Evolutionary conservation across 208 protist genomes (phyloP).

Genomic region (Phytomonas sp.): DNA sequence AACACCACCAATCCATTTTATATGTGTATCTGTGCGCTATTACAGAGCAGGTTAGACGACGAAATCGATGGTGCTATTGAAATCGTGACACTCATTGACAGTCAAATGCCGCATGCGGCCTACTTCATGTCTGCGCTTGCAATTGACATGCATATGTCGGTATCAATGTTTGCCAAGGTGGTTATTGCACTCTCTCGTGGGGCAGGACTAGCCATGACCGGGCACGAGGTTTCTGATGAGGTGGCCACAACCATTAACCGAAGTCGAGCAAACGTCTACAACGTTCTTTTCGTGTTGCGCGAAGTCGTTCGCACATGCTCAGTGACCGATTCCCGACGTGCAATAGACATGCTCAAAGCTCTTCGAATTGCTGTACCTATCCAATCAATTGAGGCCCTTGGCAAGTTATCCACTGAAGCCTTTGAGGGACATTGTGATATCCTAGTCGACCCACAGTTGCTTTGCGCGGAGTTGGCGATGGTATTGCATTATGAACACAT

Average conservation of each 20-base stretch:
- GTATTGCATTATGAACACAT: conserved; percentile 83
- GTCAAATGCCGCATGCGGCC: conserved; percentile 84
- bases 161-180: conserved; percentile 83
- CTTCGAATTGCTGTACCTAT: conserved; percentile 67
- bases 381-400: conserved; percentile 77
- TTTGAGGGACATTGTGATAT: conserved; percentile 64
- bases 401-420: conserved; percentile 65
- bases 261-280: conserved; percentile 78
- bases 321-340: conserved; percentile 57
- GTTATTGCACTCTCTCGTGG: conserved; percentile 75
- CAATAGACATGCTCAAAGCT: conserved; percentile 78
- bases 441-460: conserved; percentile 69
- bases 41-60: conserved; percentile 71
- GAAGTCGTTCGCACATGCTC: conserved; percentile 85
- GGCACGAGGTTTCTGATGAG: conserved; percentile 54
- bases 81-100: conserved; percentile 71
- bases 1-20: conserved; percentile 71
- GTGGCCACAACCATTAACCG: conserved; percentile 56
- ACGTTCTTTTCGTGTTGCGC: conserved; percentile 78
- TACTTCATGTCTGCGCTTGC: conserved; percentile 81
- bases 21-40: conserved; percentile 78
- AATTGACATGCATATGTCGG: conserved; percentile 79
- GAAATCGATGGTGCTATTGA: conserved; percentile 74
- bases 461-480: conserved; percentile 89
- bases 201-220: conserved; percentile 81